These are phyloP conservation scores for Claviceps sp. DNA, from an alignment of 2,329 filamentous ascomycete genomes.

Conservation along the genomic window DNA sequence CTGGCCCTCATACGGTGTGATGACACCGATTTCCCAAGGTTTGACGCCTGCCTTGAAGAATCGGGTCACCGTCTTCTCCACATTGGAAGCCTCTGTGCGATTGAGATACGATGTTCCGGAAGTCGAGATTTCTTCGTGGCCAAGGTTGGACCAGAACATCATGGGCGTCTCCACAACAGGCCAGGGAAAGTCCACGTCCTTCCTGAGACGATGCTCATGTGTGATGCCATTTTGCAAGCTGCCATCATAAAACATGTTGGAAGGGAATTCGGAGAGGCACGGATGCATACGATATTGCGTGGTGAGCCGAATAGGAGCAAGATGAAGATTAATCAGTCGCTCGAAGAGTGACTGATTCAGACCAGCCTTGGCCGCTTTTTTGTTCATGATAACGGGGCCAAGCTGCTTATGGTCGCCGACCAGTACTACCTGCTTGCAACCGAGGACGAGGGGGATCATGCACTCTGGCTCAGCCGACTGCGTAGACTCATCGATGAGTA, in stretches of 20 bases:
- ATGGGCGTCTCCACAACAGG: constrained; percentile 87
- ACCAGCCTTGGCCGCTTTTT: constrained; percentile 95
- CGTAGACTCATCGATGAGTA: constrained; percentile 94
- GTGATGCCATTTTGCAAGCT: constrained; percentile 94
- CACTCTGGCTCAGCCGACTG: constrained; percentile 97
- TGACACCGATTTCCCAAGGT: constrained; percentile 86
- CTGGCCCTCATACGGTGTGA: constrained; percentile 96
- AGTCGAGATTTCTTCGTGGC: constrained; percentile 94
- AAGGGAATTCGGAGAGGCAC: constrained; percentile 91
- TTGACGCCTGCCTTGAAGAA: constrained; percentile 99
- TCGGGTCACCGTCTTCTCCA: constrained; percentile 95
- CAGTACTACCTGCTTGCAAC: constrained; percentile 97
- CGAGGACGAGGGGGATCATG: constrained; percentile 93
- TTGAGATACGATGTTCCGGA: constrained; percentile 97
- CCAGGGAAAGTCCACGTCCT: constrained; percentile 97
- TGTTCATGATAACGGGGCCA: constrained; percentile 99
- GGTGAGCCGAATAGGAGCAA: constrained; percentile 82
- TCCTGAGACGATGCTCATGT: constrained; percentile 72
- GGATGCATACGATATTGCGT: constrained; percentile 99
- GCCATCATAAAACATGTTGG: constrained; percentile 99
- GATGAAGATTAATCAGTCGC: constrained; percentile 81
- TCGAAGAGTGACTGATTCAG: constrained; percentile 98
- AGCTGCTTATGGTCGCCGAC: constrained; percentile 97
- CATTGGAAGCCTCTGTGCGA: constrained; percentile 89
- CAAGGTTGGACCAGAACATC: constrained; percentile 99